Evolutionary conservation across 441 rosid species (phyloP), one percentile per base, ranked within the genome.

Genomic region (Daphne laureola): DNA sequence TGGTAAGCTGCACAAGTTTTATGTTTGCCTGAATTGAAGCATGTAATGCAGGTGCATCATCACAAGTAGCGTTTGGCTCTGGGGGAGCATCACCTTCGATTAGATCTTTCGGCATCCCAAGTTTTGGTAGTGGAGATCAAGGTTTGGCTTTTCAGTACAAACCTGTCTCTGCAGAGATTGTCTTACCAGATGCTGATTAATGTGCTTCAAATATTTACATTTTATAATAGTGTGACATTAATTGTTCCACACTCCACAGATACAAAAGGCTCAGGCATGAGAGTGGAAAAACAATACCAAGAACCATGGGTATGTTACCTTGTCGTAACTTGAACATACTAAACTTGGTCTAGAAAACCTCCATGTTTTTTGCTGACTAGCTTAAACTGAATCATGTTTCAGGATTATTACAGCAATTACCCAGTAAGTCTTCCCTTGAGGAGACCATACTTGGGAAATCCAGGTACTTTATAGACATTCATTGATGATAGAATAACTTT

Each of bases 251-350:
- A 81, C 87, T 67, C 69, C 1, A 0, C 25, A 21, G 58, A 60
- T 67, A 76, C 66, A 51, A 36, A 47, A 65, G 55, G 72, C 52
- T 70, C 80, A 47, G 61, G 61, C 31, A 48, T 49, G 12, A 65
- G 74, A 26, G 70, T 47, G 63, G 76, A 74, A 61, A 79, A 71
- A 62, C 82, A 75, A 57, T 86, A 86, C 60, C 54, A 59, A 55
- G 97, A 89, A 66, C 93, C 95, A 51, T 89, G 97, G 97, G 93
- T 89, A 36, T 12, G 88, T 64, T 43, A 52, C 63, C 48, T 54
- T n/a, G 54, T 40, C 52, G 53, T 26, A n/a, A 27, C 46, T 48
- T 44, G 50, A 54, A 41, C 57, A 50, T 45, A 54, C 49, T n/a
- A 52, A 38, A 23, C 15, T 43, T 56, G 54, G 47, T 53, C 63